Percentiles rank a stretch among this genome's conserved stretches.
phyloP scores from a whole-genome alignment of 2,329 filamentous ascomycete genomes.

The Eutypa lata region DNA sequence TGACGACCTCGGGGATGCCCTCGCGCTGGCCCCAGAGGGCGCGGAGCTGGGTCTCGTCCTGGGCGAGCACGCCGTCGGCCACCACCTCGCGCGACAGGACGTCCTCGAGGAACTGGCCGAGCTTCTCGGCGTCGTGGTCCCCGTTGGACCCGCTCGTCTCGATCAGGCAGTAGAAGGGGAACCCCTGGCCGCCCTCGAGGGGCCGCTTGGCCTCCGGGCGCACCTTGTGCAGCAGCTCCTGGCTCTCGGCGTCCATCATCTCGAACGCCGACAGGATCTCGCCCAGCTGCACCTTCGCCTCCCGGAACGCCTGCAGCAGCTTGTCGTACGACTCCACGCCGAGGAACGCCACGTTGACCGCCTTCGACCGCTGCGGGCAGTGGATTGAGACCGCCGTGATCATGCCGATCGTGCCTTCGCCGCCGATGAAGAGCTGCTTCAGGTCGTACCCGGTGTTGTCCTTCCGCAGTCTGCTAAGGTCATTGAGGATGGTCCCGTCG shows the following conservation, averaged over 20 bases:
- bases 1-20: slow-evolving; percentile 83
- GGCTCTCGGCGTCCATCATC: slow-evolving; percentile 86
- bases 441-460: slow-evolving; percentile 98
- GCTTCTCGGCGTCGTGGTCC: slow-evolving; percentile 90
- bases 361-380: slow-evolving; percentile 81
- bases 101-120: slow-evolving; percentile 84
- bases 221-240: slow-evolving; percentile 71
- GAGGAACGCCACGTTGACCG: slow-evolving; percentile 93
- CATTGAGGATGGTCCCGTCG: slow-evolving; percentile 87
- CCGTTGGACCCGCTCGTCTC: slow-evolving; percentile 94
- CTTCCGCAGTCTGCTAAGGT: slow-evolving; percentile 84
- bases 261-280: slow-evolving; percentile 98
- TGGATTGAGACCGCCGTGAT: slow-evolving; percentile 87
- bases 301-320: slow-evolving; percentile 78
- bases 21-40: slow-evolving; percentile 91
- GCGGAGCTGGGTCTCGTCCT: slow-evolving; percentile 86
- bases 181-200: slow-evolving; percentile 67
- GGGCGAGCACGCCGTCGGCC: slow-evolving; percentile 83
- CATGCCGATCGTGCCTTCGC: slow-evolving; percentile 91
- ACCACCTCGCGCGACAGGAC: slow-evolving; percentile 89
- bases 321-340: slow-evolving; percentile 88
- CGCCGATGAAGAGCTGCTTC: slow-evolving; percentile 78
- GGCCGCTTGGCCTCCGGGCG: slow-evolving; percentile 71
- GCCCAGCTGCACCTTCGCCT: slow-evolving; percentile 84
- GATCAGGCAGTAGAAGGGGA: slow-evolving; percentile 94